phyloP scores from a whole-genome alignment of 1,284 basidiomycete genomes.

The Sphaerobolus stellatus region DNA sequence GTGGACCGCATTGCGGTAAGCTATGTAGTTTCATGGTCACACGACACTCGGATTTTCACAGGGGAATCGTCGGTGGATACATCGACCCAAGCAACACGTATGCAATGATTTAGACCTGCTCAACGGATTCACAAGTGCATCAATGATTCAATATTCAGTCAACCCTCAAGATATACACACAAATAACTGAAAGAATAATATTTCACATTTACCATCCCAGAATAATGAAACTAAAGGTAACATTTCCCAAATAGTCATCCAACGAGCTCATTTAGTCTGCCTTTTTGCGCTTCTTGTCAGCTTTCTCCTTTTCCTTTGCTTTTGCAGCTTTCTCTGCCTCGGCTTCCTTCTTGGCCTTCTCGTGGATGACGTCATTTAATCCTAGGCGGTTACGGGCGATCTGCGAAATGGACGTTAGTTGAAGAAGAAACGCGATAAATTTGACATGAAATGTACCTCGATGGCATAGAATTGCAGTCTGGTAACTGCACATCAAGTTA shows the following conservation, averaged over 20 bases:
- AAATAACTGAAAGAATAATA: no score
- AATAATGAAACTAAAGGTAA: no score
- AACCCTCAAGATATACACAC: no score
- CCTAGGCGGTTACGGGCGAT: constrained; percentile 92
- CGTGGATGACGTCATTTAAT: constrained; percentile 88
- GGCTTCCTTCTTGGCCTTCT: constrained; percentile 71
- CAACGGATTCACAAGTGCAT: no score
- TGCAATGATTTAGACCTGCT: no score
- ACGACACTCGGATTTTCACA: no score
- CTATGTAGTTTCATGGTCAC: no score
- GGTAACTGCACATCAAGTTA: constrained; percentile 49
- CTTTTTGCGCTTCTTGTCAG: constrained; percentile 34
- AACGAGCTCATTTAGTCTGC: not conserved
- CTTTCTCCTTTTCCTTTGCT: constrained; percentile 45
- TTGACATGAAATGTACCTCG: constrained; percentile 53
- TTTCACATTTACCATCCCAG: no score
- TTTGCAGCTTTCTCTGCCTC: constrained; percentile 58
- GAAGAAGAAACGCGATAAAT: not conserved
- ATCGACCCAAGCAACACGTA: no score
- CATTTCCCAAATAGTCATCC: not conserved
- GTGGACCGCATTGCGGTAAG: no score
- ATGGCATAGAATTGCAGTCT: constrained; percentile 92
- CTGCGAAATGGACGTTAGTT: constrained; percentile 36
- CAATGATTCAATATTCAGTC: no score
- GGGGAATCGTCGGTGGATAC: no score